Evolutionary conservation across 2,329 filamentous ascomycete species (phyloP), one percentile per base, ranked within the genome.

Genomic region (Pseudocercospora ulei): DNA sequence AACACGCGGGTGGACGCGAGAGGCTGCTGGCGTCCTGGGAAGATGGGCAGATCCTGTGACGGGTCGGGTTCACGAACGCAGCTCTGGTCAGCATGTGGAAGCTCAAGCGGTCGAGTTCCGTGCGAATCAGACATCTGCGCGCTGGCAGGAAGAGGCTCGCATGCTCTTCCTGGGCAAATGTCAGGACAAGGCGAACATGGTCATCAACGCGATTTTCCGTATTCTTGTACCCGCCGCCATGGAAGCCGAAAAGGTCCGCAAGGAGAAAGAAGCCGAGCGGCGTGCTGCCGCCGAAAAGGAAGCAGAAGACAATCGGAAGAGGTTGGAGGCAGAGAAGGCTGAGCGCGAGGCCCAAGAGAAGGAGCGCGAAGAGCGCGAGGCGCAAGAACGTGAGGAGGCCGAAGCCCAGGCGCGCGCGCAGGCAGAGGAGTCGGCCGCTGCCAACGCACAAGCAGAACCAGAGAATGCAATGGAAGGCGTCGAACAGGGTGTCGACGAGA

Each of bases 111-210:
- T 87, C 16, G 68, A 76, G 2, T 96, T 96, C 59, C 66, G 71
- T 12, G 70, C 84, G 5, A 74, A 76, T 23, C 70, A 75, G 5
- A 96, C 90, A 1, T 68, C 72, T 39, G 71, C 73, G 37, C 79
- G 90, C 45, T 98, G 92, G 80, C 76, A 82, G 56, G 85, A 95
- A 56, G 92, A 96, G 60, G 80, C 86, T 5, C 78, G 80, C 47
- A 78, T 98, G 60, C 71, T 96, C 0, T 96, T 90, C 60, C 44
- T 44, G 3, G 82, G 68, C 13, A 69, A 65, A 33, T 73, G 79
- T 36, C 58, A 73, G 3, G 86, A 94, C 33, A 82, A 82, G 56
- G 73, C 78, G 2, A 69, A 73, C 44, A 74, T 75, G 37, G 69
- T 93, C 9, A 64, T 79, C 47, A 79, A 75, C 49, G 72, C 76